Evolutionary conservation across 306 rosid genomes (phyloP).

Genomic region (Herpetospermum pedunculosum): DNA sequence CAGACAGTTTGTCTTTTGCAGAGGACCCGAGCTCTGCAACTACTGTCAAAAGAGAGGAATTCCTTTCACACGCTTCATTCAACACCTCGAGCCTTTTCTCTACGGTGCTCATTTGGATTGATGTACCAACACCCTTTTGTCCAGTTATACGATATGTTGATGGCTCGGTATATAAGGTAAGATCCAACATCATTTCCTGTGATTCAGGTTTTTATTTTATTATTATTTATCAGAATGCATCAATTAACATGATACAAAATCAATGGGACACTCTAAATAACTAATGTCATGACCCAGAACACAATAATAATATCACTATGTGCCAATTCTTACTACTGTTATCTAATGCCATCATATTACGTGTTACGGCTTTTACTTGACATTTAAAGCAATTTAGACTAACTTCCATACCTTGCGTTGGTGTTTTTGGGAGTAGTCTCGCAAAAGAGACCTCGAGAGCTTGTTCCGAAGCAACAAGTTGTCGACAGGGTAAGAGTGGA

Average conservation of each 20-base stretch:
- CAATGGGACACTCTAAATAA: background rate
- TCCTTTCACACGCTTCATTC: constrained; percentile 63
- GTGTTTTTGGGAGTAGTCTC: constrained; percentile 56
- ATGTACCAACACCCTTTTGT: constrained; percentile 14
- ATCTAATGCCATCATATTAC: background rate
- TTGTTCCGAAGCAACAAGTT: constrained; percentile 52
- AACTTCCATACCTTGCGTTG: constrained; percentile 52
- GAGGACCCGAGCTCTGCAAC: constrained; percentile 42
- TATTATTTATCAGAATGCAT: background rate
- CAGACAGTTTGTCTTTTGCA: constrained; percentile 13
- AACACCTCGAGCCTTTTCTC: constrained; percentile 48
- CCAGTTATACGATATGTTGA: constrained; percentile 8
- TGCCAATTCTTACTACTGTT: background rate
- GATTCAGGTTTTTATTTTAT: constrained; percentile 4
- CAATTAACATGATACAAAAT: background rate
- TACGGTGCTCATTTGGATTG: constrained; percentile 16
- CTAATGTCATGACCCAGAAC: background rate
- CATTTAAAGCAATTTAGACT: background rate
- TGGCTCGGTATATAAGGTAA: constrained; percentile 33
- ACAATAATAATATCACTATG: background rate
- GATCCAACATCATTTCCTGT: constrained; percentile 66
- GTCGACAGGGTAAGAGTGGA: constrained; percentile 24
- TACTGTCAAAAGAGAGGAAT: constrained; percentile 47
- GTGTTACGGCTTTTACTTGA: background rate
- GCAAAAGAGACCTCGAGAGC: constrained; percentile 61